Evolutionary conservation across 495 filamentous ascomycete genomes (phyloP).

Genomic region (Amorphotheca resinae): DNA sequence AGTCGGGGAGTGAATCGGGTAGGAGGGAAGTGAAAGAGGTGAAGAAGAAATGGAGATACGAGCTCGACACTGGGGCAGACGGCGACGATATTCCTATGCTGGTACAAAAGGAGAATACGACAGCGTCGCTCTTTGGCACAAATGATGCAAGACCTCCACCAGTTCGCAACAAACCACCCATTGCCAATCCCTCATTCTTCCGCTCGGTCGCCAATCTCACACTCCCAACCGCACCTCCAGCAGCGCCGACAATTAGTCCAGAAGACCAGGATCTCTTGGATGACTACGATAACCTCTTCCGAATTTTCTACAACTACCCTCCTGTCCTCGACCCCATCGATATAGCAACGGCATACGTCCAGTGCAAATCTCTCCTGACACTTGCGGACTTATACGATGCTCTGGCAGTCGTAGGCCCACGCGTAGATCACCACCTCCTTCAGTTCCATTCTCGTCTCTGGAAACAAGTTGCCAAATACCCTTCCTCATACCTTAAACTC

Average conservation of each 20-base stretch:
- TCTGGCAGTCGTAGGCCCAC: slow-evolving; percentile 69
- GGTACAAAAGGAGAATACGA: slow-evolving; percentile 54
- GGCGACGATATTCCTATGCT: slow-evolving; percentile 78
- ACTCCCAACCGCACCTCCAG: slow-evolving; percentile 32
- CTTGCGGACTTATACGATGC: slow-evolving; percentile 90
- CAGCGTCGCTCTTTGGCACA: slow-evolving; percentile 22
- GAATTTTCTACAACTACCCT: slow-evolving; percentile 84
- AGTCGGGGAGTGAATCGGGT: slow-evolving; percentile 27
- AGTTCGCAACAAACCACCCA: slow-evolving; percentile 39
- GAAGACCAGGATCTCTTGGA: slow-evolving; percentile 58
- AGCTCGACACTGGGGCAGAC: slow-evolving; percentile 63
- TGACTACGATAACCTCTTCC: slow-evolving; percentile 88
- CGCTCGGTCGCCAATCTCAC: slow-evolving; percentile 73
- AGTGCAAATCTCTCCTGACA: slow-evolving; percentile 76
- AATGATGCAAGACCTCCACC: slow-evolving; percentile 26
- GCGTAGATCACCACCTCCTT: slow-evolving; percentile 85
- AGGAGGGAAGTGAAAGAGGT: slow-evolving; percentile 20
- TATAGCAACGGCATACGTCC: slow-evolving; percentile 79
- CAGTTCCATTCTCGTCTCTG: slow-evolving; percentile 81
- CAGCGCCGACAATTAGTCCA: slow-evolving; percentile 6
- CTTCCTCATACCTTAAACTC: slow-evolving; percentile 78
- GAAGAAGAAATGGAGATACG: slow-evolving; percentile 69
- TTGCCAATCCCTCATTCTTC: slow-evolving; percentile 60
- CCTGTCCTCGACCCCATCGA: slow-evolving; percentile 69
- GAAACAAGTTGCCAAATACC: slow-evolving; percentile 92